These are phyloP conservation scores for Scolecobasidium constrictum DNA, from an alignment of 2,329 filamentous ascomycete species.

Conservation along the genomic window DNA sequence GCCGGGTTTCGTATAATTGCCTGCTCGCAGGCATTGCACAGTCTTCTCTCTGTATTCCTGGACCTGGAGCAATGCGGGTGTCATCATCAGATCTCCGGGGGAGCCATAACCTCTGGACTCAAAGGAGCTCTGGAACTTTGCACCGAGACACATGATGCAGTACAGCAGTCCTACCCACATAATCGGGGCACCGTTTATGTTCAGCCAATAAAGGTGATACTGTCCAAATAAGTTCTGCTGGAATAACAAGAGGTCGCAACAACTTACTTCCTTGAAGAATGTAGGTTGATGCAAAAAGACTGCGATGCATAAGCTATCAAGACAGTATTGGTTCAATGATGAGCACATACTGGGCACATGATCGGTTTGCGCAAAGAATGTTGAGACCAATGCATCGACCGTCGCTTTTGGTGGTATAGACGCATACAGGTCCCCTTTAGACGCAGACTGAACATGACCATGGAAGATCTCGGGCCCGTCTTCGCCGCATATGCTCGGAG, in stretches of 20 bases:
- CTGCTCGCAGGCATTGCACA: background rate
- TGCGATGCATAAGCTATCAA: no score
- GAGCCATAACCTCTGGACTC: background rate
- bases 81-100: background rate
- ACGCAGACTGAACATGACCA: background rate
- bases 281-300: background rate
- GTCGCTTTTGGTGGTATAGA: background rate
- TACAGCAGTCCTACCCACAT: background rate
- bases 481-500: background rate
- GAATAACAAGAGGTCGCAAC: no score
- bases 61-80: background rate
- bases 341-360: background rate
- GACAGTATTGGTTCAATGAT: no score
- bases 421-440: background rate
- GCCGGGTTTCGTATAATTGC: background rate
- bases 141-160: background rate
- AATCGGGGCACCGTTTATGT: background rate
- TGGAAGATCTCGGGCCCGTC: background rate
- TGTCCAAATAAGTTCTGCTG: background rate
- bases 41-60: background rate
- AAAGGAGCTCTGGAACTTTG: background rate
- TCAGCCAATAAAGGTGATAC: background rate
- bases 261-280: background rate
- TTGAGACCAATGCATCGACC: background rate
- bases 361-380: background rate